phyloP scores from a whole-genome alignment of 208 protist genomes.

The Blechomonas ayalai region DNA sequence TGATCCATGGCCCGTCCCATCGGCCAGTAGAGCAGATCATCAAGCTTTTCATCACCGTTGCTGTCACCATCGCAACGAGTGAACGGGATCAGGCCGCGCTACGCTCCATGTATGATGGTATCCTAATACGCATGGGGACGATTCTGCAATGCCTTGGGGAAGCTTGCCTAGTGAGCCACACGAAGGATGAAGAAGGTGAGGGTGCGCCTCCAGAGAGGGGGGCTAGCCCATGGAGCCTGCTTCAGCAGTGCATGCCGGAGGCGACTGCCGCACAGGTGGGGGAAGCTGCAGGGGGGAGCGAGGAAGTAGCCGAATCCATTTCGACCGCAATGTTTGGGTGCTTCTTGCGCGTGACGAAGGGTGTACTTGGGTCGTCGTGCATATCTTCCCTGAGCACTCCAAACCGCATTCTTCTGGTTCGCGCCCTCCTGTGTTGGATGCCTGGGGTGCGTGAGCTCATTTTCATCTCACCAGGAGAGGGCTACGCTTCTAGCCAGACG shows the following conservation, averaged over 20 bases:
- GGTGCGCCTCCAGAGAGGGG: not conserved
- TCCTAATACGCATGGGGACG: conserved; percentile 32
- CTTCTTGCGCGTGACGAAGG: conserved; percentile 20
- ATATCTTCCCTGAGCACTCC: too few relatives aligned
- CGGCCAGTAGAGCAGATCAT: conserved; percentile 21
- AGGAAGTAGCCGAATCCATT: conserved; percentile 5
- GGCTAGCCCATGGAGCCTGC: conserved; percentile 4
- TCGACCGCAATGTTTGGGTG: conserved; percentile 12
- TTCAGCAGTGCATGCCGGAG: conserved; percentile 16
- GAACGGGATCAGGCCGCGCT: conserved; percentile 13
- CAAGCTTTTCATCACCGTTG: conserved; percentile 31
- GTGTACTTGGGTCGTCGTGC: too few relatives aligned
- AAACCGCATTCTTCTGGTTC: too few relatives aligned
- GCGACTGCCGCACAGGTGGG: conserved; percentile 8
- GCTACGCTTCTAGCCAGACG: too few relatives aligned
- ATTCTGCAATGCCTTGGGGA: conserved; percentile 38
- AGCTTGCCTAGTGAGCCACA: not conserved
- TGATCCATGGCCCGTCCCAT: too few relatives aligned
- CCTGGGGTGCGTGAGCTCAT: too few relatives aligned
- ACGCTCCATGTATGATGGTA: conserved; percentile 27
- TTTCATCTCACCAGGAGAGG: too few relatives aligned
- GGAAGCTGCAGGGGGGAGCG: conserved; percentile 12
- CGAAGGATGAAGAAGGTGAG: not conserved
- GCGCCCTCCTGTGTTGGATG: too few relatives aligned
- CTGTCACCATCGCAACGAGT: conserved; percentile 43